These are phyloP conservation scores for Cylindrotheca closterium DNA, from an alignment of 108 stramenopile species.

Conservation along the genomic window DNA sequence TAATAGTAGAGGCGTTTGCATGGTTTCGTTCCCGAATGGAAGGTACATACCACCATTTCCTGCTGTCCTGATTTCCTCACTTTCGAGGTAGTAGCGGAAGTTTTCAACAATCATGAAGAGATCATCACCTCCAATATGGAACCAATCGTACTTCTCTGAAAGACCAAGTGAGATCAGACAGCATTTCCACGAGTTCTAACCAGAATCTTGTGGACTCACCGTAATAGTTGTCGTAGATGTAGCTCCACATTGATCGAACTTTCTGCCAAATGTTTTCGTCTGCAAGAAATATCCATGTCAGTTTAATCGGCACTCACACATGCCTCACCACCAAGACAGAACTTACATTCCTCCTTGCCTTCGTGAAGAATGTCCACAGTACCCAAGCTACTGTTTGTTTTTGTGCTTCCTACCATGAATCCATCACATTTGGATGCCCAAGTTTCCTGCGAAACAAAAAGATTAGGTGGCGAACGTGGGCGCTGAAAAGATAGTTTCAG, in stretches of 20 bases:
- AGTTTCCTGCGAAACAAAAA: constrained; percentile 3
- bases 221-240: constrained; percentile 91
- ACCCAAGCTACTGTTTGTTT: constrained; percentile 68
- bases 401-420: constrained; percentile 91
- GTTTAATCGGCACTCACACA: too few relatives aligned
- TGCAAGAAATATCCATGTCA: not conserved
- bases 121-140: constrained; percentile 90
- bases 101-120: constrained; percentile 92
- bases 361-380: constrained; percentile 91
- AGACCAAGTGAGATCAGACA: not conserved
- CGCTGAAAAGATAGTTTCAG: too few relatives aligned
- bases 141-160: constrained; percentile 54
- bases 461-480: not conserved
- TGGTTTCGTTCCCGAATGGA: constrained; percentile 66
- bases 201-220: constrained; percentile 50
- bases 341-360: constrained; percentile 85
- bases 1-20: constrained; percentile 79
- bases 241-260: constrained; percentile 93
- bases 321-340: not conserved
- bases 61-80: constrained; percentile 79
- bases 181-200: not conserved
- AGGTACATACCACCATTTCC: constrained; percentile 77
- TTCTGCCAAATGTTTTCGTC: constrained; percentile 99
- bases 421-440: constrained; percentile 91
- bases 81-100: constrained; percentile 81